Percentiles rank a stretch among this genome's conserved stretches.
Conservation (phyloP, 768 basidiomycete species). For the Naganishia vishniacii region DNA sequence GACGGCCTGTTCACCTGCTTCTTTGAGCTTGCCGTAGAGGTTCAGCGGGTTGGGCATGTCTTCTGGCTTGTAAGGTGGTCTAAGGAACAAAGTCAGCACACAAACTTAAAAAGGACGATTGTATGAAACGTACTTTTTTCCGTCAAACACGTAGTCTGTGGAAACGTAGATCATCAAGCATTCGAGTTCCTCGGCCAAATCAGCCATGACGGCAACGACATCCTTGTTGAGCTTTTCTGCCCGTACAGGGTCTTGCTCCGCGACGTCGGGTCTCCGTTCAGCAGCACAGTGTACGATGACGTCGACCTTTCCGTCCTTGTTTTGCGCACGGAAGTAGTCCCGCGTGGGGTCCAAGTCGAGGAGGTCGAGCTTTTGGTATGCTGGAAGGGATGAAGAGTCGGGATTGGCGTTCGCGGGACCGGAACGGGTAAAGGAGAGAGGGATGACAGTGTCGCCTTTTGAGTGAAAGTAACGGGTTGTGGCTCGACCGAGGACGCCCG, state of each 20-base stretch:
- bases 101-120: not conserved
- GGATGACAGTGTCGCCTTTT: constrained; percentile 54
- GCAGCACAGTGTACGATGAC: constrained; percentile 92
- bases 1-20: constrained; percentile 76
- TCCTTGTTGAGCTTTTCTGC: constrained; percentile 24
- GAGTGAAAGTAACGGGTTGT: constrained; percentile 63
- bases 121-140: constrained; percentile 53
- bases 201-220: constrained; percentile 56
- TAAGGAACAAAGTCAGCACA: not conserved
- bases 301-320: constrained; percentile 63
- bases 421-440: constrained; percentile 67
- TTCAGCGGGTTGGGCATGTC: constrained; percentile 76
- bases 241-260: constrained; percentile 72
- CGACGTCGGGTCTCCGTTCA: constrained; percentile 85
- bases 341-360: constrained; percentile 58
- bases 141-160: constrained; percentile 98
- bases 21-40: constrained; percentile 79
- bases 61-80: constrained; percentile 73
- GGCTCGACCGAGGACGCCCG: constrained; percentile 80
- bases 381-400: constrained; percentile 65
- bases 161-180: constrained; percentile 85
- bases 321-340: constrained; percentile 56
- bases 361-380: constrained; percentile 60
- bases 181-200: constrained; percentile 58
- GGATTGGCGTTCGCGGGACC: constrained; percentile 50